phyloP scores from a whole-genome alignment of 73 alveolate genomes.

The Stentor roeselii region DNA sequence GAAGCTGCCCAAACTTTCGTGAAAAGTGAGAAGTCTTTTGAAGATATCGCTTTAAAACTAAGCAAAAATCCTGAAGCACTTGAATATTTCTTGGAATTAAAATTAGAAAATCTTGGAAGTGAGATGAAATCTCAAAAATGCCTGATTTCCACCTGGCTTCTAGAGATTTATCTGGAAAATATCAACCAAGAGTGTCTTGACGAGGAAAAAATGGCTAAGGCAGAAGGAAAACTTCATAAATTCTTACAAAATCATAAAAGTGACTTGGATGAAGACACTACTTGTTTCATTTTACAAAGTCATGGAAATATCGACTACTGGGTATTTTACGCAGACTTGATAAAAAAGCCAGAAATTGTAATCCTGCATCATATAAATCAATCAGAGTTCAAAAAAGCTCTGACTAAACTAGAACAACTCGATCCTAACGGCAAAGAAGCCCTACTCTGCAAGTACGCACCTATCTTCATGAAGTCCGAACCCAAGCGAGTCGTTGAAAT shows the following conservation, averaged over 20 bases:
- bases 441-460: constrained; percentile 79
- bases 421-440: constrained; percentile 63
- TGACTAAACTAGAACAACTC: constrained; percentile 51
- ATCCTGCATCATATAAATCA: constrained; percentile 83
- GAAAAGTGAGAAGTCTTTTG: constrained; percentile 75
- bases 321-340: constrained; percentile 77
- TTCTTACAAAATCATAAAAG: constrained; percentile 56
- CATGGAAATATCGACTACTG: constrained; percentile 90
- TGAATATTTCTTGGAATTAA: constrained; percentile 49
- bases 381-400: constrained; percentile 73
- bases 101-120: constrained; percentile 46
- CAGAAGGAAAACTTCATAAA: constrained; percentile 26
- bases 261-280: constrained; percentile 63
- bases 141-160: constrained; percentile 86
- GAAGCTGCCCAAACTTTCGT: constrained; percentile 74
- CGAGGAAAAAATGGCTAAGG: constrained; percentile 49
- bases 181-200: constrained; percentile 52
- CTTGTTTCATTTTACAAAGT: constrained; percentile 70
- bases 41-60: constrained; percentile 79
- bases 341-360: constrained; percentile 73
- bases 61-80: constrained; percentile 56
- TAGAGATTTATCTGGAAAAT: constrained; percentile 78
- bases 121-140: constrained; percentile 67
- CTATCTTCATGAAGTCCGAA: constrained; percentile 77
- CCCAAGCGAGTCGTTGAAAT: constrained; percentile 74